Base-by-base conservation (phyloP, 179 eudicot genomes). In the Amaranthus tricolor region DNA sequence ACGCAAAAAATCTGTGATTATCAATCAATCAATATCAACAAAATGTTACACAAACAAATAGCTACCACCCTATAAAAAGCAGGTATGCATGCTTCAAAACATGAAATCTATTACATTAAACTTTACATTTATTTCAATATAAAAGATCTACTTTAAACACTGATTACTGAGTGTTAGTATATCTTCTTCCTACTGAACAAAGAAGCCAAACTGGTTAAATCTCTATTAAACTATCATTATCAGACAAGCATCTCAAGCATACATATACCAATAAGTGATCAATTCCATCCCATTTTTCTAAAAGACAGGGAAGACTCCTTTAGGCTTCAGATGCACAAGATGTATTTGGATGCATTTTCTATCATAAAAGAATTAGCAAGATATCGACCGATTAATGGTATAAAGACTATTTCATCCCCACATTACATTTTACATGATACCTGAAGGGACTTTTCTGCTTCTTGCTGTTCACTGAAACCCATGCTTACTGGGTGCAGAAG, bases 401-500 rank as follows among this genome's bases (percentile, higher is more conserved):
- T 77, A 69, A 17, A 68, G 79, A 76, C 82, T 83, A 79, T 82
- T 86, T 69, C 51, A 66, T 69, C 78, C 76, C 76, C 74, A 76
- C 20, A 20, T 56, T 55, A 87, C 76, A 72, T 85, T 86, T 84
- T 89, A 88, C 98, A 89, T 61, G 75, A 84, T 77, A 66, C 68
- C 85, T 81, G 79, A 51, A 72, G 54, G 74, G 81, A 70, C 79
- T 71, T 59, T 74, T 77, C 77, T 76, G 74, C 60, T 79, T 82
- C 78, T 83, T 72, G 70, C 79, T 74, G 76, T 77, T 76, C 75
- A 60, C 62, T 65, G 73, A 73, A 55, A 56, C 73, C 75, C 76
- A n/a, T 66, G 78, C 70, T 58, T 82, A 64, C 80, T 68, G 65
- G 82, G 81, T 78, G 87, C 79, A 69, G 88, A 86, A 69, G 93